These are phyloP conservation scores for Pseudisothecium myosuroides DNA, from an alignment of 225 moss, liverwort and hornwort species.

Conservation along the genomic window DNA sequence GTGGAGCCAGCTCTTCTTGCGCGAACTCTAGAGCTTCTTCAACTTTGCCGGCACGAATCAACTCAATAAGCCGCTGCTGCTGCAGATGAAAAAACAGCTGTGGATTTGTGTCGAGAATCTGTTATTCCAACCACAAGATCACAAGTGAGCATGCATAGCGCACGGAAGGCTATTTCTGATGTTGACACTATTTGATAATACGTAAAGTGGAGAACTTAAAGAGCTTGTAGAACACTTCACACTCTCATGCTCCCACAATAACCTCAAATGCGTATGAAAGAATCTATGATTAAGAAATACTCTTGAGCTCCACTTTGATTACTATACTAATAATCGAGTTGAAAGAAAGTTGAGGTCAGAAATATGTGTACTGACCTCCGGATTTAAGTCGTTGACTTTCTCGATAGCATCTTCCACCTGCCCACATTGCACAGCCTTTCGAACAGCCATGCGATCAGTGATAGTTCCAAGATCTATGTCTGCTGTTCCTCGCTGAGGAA, in stretches of 20 bases:
- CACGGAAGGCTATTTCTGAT: neutral
- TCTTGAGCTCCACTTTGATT: neutral
- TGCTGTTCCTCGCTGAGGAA: slow-evolving; percentile 78
- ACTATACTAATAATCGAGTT: neutral
- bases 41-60: slow-evolving; percentile 86
- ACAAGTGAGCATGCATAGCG: neutral
- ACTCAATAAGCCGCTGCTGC: slow-evolving; percentile 88
- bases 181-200: neutral
- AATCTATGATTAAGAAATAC: neutral
- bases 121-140: slow-evolving; percentile 6
- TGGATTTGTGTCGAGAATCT: slow-evolving; percentile 96
- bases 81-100: slow-evolving; percentile 92
- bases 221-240: neutral
- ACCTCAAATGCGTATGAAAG: neutral
- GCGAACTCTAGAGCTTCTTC: slow-evolving; percentile 94
- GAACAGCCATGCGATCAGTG: slow-evolving; percentile 94
- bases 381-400: slow-evolving; percentile 93
- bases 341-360: neutral
- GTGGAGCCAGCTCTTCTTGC: slow-evolving; percentile 86
- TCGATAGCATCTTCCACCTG: slow-evolving; percentile 96
- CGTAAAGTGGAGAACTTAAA: neutral
- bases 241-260: neutral
- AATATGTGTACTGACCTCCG: slow-evolving; percentile 39
- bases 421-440: slow-evolving; percentile 92
- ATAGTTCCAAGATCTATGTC: slow-evolving; percentile 93